These are phyloP conservation scores for Acrasis kona DNA, from an alignment of 78 protist species.

Conservation along the genomic window DNA sequence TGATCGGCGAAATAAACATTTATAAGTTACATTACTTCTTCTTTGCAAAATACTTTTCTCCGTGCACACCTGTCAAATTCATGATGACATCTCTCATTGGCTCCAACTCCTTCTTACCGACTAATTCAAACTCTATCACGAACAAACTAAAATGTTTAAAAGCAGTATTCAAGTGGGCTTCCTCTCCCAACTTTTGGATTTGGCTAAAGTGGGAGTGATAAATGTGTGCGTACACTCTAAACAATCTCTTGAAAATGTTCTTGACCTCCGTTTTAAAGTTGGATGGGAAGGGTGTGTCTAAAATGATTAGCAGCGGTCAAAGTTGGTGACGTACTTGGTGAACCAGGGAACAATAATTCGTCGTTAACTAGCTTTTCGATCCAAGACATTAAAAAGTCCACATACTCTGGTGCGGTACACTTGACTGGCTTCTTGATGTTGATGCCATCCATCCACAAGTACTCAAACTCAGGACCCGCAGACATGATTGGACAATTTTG, in stretches of 20 bases:
- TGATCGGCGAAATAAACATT: too few relatives aligned
- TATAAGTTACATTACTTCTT: too few relatives aligned
- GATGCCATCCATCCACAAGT: conserved; percentile 86
- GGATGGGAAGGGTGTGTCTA: conserved; percentile 88
- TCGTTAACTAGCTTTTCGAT: conserved; percentile 85
- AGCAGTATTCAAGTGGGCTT: conserved; percentile 72
- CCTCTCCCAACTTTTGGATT: conserved; percentile 65
- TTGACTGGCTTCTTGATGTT: conserved; percentile 75
- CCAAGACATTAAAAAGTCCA: conserved; percentile 92
- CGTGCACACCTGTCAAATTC: too few relatives aligned
- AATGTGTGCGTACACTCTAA: conserved; percentile 95
- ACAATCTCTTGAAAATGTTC: conserved; percentile 80
- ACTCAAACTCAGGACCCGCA: conserved; percentile 68
- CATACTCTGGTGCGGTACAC: conserved; percentile 91
- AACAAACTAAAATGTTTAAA: conserved; percentile 52
- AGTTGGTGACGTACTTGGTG: conserved; percentile 35
- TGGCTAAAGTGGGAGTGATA: conserved; percentile 83
- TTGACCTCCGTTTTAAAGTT: conserved; percentile 56
- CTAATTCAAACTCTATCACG: too few relatives aligned
- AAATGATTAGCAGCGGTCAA: too few relatives aligned
- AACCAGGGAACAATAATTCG: conserved; percentile 83
- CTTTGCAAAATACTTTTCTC: too few relatives aligned
- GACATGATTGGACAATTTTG: conserved; percentile 55
- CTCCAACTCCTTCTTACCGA: too few relatives aligned
- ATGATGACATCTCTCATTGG: too few relatives aligned